These are phyloP conservation scores for Xylariaceae sp. DNA, from an alignment of 2,329 filamentous ascomycete genomes.

Conservation along the genomic window DNA sequence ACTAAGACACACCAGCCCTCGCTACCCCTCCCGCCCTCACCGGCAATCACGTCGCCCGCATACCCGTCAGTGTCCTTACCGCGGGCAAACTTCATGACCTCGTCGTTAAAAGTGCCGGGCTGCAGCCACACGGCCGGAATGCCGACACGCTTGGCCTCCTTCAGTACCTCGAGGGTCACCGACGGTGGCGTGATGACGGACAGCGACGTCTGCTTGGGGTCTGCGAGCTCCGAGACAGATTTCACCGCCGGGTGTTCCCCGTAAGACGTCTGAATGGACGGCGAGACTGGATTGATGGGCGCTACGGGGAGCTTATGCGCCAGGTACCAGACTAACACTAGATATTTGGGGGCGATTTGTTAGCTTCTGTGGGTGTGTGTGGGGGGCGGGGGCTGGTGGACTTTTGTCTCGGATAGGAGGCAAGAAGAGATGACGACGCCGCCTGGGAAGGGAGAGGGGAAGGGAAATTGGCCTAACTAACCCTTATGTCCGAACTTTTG, in stretches of 20 bases:
- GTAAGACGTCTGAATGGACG: conserved; percentile 56
- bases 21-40: conserved; percentile 60
- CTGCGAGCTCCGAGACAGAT: conserved; percentile 58
- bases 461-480: conserved; percentile 34
- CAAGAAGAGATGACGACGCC: not conserved
- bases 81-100: conserved; percentile 64
- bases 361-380: too few relatives aligned
- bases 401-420: not conserved
- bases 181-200: conserved; percentile 83
- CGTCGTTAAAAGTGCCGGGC: conserved; percentile 79
- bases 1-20: conserved; percentile 88
- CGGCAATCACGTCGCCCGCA: conserved; percentile 59
- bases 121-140: conserved; percentile 80
- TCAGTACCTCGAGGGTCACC: conserved; percentile 67
- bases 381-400: too few relatives aligned
- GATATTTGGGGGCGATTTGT: not conserved
- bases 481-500: conserved; percentile 86
- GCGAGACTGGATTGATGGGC: conserved; percentile 71
- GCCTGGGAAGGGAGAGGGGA: not conserved
- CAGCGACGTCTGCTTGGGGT: conserved; percentile 66
- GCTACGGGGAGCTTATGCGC: conserved; percentile 68
- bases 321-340: conserved; percentile 89
- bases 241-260: conserved; percentile 58
- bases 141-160: conserved; percentile 69
- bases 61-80: conserved; percentile 44